Base-by-base conservation (phyloP, 1,139 yeast genomes). In the Kluyveromyces marxianus region DNA sequence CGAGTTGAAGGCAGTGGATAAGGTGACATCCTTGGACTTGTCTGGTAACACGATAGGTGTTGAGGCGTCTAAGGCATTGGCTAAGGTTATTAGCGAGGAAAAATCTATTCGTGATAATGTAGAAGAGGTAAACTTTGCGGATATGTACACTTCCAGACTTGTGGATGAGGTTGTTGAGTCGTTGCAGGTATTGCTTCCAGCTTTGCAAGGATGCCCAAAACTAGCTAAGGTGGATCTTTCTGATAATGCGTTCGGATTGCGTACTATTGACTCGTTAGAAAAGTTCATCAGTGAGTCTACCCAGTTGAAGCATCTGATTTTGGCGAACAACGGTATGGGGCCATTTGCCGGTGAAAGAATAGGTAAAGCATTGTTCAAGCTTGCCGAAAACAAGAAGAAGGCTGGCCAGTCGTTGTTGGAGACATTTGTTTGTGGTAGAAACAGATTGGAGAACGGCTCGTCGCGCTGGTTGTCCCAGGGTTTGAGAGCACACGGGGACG, bases 281-380 rank as follows among this genome's bases (percentile, higher is more conserved):
- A 74, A 71, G 34, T 90, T 83, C 59, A 72, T 94, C 52, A 70
- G 86, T 14, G 75, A 81, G 57, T 96, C 95, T 41, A 74, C 79
- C 21, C 81, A 95, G 27, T 69, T 92, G 49, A 83, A 86, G 65
- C 96, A 92, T 62, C 76, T 94, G 64, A 81, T 87, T 53, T 72
- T 94, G 53, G 84, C 96, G 41, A 92, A 92, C 68, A 92, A 94
- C 65, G 98, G 98, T 46, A 83, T 92, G 80, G 98, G 98, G 25
- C 98, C 98, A 30, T 85, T 84, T 66, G 96, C 97, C 0, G 98
- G 98, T 56, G 83, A 94, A 45, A 77, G 96, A 65, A 85, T 92
- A 54, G 98, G 97, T 50, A 79, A 79, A 54, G 87, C 96, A 4
- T 75, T 92, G 48, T 87, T 74, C 68, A 75, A 76, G 57, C 75